Percentiles rank a stretch among this genome's conserved stretches.
Evolutionary conservation across 768 basidiomycete genomes (phyloP).

Genomic region (Pisolithus microcarpus): DNA sequence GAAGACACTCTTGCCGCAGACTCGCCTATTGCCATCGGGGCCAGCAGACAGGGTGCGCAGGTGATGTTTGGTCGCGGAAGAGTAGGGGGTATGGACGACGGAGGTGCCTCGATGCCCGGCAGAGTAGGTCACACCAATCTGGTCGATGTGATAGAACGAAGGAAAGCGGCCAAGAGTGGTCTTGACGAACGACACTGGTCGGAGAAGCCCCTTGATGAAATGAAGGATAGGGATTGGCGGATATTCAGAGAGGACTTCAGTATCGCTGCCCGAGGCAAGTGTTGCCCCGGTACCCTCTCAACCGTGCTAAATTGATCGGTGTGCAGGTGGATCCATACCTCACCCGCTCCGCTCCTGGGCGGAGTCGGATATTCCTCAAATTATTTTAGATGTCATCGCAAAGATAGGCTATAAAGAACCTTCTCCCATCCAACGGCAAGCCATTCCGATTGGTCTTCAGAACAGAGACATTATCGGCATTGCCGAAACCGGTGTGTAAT

Average conservation of each 20-base stretch:
- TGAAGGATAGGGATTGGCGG: conserved; percentile 97
- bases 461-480: conserved; percentile 98
- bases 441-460: conserved; percentile 97
- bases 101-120: conserved; percentile 33
- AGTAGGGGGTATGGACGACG: conserved; percentile 83
- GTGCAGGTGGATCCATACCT: conserved; percentile 82
- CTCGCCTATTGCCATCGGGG: conserved; percentile 63
- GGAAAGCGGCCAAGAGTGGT: conserved; percentile 72
- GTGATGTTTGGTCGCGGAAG: conserved; percentile 85
- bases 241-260: conserved; percentile 99
- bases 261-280: conserved; percentile 79
- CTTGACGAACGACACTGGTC: conserved; percentile 97
- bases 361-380: conserved; percentile 76
- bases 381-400: conserved; percentile 79
- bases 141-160: conserved; percentile 76
- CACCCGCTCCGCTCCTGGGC: conserved; percentile 89
- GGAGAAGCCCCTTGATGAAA: conserved; percentile 85
- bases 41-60: conserved; percentile 72
- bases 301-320: background rate
- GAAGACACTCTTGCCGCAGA: conserved; percentile 88
- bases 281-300: background rate
- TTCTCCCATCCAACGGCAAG: conserved; percentile 94
- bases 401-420: conserved; percentile 96
- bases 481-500: conserved; percentile 82
- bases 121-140: conserved; percentile 46